A percentile compares a stretch with the other conserved stretches of the same genome.
These are phyloP conservation scores for Solidago caesia DNA, from an alignment of 129 eudicot species.

Conservation along the genomic window DNA sequence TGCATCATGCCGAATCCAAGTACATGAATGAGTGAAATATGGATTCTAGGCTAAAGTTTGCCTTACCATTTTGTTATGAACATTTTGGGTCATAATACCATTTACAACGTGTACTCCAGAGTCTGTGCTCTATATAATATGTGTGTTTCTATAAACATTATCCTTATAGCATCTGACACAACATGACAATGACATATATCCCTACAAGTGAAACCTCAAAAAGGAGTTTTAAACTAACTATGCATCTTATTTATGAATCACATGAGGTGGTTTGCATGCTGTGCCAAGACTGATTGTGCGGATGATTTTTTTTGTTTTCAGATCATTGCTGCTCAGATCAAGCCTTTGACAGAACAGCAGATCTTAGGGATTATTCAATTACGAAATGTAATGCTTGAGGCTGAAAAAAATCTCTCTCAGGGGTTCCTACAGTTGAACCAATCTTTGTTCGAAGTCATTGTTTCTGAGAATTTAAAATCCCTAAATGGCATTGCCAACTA, in stretches of 20 bases:
- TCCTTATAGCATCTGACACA: neutral
- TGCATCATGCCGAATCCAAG: too few relatives aligned
- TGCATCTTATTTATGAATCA: slow-evolving; percentile 1
- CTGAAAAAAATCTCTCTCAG: neutral
- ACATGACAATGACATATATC: neutral
- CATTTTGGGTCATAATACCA: neutral
- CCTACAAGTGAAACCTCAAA: neutral
- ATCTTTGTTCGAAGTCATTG: neutral
- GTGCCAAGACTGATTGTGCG: neutral
- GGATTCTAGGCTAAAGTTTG: neutral
- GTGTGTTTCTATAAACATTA: neutral
- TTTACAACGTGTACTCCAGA: neutral
- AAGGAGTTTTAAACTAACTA: neutral
- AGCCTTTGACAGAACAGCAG: slow-evolving; percentile 10
- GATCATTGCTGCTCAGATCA: slow-evolving; percentile 4
- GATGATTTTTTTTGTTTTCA: neutral
- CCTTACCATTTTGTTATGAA: neutral
- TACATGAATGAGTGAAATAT: too few relatives aligned
- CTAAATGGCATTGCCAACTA: neutral
- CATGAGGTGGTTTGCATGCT: neutral
- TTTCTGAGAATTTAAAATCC: neutral
- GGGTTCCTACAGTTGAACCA: neutral
- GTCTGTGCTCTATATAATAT: neutral
- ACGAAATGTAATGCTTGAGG: neutral
- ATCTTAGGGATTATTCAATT: neutral